These are phyloP conservation scores for Microbotryum silenes-acaulis DNA, from an alignment of 1,284 basidiomycete species.

Conservation along the genomic window DNA sequence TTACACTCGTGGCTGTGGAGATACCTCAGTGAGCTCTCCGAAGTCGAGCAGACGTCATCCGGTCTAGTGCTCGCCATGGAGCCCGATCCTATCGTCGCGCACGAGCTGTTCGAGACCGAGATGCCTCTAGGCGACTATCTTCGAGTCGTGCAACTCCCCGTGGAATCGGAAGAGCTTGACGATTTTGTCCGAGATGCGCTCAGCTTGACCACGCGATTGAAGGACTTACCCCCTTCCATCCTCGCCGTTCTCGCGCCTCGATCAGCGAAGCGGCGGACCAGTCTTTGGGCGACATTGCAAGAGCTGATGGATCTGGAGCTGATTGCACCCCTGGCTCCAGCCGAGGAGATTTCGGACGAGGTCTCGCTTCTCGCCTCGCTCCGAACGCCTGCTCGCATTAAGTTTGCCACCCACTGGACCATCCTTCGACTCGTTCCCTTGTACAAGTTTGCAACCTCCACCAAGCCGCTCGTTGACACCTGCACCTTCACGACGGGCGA, in stretches of 20 bases:
- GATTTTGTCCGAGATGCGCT: slow-evolving; percentile 47
- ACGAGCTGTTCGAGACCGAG: slow-evolving; percentile 54
- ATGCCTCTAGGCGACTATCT: slow-evolving; percentile 55
- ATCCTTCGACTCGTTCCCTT: too few relatives aligned
- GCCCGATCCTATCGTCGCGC: slow-evolving; percentile 47
- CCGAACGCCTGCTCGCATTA: too few relatives aligned
- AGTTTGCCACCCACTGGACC: too few relatives aligned
- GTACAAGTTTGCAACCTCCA: too few relatives aligned
- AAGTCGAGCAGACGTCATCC: slow-evolving; percentile 40
- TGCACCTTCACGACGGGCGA: too few relatives aligned
- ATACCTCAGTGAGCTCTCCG: slow-evolving; percentile 41
- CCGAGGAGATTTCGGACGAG: slow-evolving; percentile 16
- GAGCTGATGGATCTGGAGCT: slow-evolving; percentile 51
- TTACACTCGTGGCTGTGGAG: slow-evolving; percentile 49
- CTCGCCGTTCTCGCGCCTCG: slow-evolving; percentile 51
- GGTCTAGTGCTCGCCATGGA: slow-evolving; percentile 49
- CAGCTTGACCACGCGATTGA: slow-evolving; percentile 49
- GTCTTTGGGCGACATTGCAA: slow-evolving; percentile 56
- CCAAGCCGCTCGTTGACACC: too few relatives aligned
- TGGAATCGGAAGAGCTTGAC: slow-evolving; percentile 50
- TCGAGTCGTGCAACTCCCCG: slow-evolving; percentile 52
- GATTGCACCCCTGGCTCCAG: slow-evolving; percentile 50
- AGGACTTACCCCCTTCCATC: slow-evolving; percentile 49
- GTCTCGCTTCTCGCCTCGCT: too few relatives aligned
- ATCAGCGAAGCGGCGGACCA: slow-evolving; percentile 51